Base-by-base conservation (phyloP, 2,329 filamentous ascomycete genomes). In the Ascochyta pisi region DNA sequence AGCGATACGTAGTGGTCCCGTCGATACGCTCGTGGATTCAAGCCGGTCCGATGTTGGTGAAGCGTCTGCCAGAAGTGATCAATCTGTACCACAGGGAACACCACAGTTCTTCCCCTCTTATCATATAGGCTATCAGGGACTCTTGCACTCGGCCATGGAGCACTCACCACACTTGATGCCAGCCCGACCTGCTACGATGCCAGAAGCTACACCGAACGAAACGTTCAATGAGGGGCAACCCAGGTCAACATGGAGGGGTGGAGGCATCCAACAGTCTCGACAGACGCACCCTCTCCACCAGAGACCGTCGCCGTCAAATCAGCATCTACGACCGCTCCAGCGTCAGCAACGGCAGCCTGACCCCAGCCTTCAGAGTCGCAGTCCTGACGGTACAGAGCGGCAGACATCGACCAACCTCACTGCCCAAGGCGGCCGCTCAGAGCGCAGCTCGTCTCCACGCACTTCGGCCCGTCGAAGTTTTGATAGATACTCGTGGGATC, bases 381-480 rank as follows among this genome's bases (percentile, higher is more conserved):
- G 29, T 19, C 16, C 24, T 3, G 47, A 56, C 26, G 29, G 43
- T 15, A 43, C 62, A 29, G 65, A 65, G 34, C 60, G 58, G 31
- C 66, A 63, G 43, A 34, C 58, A 13, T 46, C 52, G 15, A 41
- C 58, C 22, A 59, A 57, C 22, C 37, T 56, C 27, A 29, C 54
- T 26, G 34, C 56, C 6, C 65, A 66, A 31, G 48, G 48, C 37
- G 67, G 64, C 22, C 66, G 64, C 26, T 62, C 67, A 47, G 65
- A 70, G 31, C 64, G 63, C 15, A 70, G 64, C 42, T 54, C 60
- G 6, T 71, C 69, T 44, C 70, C 68, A 5, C 65, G 68, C 33
- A 68, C 64, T 16, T 68, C 70, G n/a, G 62, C 65, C 41, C 69
- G 72, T 37, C 68, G 72, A n/a, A 70, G 56, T 57, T 74, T 63